Evolutionary conservation across 1,284 basidiomycete species (phyloP), one percentile per base, ranked within the genome.

Genomic region (Agroathelia rolfsii): DNA sequence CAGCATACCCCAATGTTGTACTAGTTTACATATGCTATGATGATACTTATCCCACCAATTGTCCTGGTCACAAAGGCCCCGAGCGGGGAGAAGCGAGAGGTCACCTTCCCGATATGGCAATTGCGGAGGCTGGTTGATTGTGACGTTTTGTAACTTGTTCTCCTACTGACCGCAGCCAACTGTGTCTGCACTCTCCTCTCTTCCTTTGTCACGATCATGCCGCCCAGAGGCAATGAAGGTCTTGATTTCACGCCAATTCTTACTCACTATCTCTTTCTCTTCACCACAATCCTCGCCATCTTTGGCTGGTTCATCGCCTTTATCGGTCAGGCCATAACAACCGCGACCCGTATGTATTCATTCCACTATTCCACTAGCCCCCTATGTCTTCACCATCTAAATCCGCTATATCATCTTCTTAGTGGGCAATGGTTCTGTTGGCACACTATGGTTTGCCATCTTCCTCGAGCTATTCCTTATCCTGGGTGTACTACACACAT

Each of bases 231-330:
- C 40, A 70, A 60, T 51, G 68, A 71, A 44, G 66, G 80, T 16
- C 69, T 82, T 44, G 82, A 86, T 56, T 82, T 86, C 40, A 84
- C 78, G 3, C 83, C 86, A 45, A 81, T 94, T 44, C 66, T 90
- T 41, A 83, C 86, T 13, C 87, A 94, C 56, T 89, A 92, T 52
- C 67, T 90, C 49, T 89, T 95, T 52, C 66, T 93, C 23, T 78
- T 84, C 52, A 94, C 92, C 2, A 78, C 81, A 41, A 69, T 89
- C 38, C 69, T 96, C 30, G 69, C 85, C 25, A 56, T 85, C 39
- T 62, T 78, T 40, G 88, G 80, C 40, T 97, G 93, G 92, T 76
- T 94, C 50, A 76, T 88, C 29, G 89, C 93, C 1, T 95, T 96
- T 62, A 81, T 95, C 48, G 73, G 76, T 10, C 87, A 87, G 51